Percentiles rank a stretch among this genome's conserved stretches.
These are phyloP conservation scores for Yamadazyma ubonensis DNA, from an alignment of 805 yeast species.

Conservation along the genomic window DNA sequence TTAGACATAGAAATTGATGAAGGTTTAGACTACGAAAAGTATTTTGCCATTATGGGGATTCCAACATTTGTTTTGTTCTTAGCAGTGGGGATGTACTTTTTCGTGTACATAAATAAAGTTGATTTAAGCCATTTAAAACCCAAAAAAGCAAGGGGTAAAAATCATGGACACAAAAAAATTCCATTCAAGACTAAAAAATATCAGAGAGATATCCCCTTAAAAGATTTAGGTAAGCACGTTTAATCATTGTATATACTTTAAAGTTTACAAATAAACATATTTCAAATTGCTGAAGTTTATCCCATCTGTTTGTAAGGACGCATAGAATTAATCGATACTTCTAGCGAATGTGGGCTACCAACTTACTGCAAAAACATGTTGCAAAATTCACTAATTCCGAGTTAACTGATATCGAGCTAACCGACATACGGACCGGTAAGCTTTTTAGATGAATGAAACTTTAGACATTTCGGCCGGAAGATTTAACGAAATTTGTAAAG, in stretches of 20 bases:
- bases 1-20: conserved; percentile 37
- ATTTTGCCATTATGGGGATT: conserved; percentile 63
- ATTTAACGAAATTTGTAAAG: too few relatives aligned
- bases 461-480: too few relatives aligned
- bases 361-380: too few relatives aligned
- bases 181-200: conserved; percentile 24
- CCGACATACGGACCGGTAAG: too few relatives aligned
- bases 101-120: conserved; percentile 53
- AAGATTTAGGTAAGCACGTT: conserved; percentile 6
- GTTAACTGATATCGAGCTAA: too few relatives aligned
- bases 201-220: conserved; percentile 18
- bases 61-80: conserved; percentile 65
- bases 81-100: conserved; percentile 62
- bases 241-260: neutral
- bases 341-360: too few relatives aligned
- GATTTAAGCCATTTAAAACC: conserved; percentile 42
- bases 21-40: conserved; percentile 53
- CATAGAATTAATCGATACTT: too few relatives aligned
- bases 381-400: too few relatives aligned
- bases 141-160: conserved; percentile 26
- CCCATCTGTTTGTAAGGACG: too few relatives aligned
- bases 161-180: conserved; percentile 29
- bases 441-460: too few relatives aligned
- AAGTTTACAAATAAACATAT: neutral
- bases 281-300: neutral